Base-by-base conservation (phyloP, 2,329 filamentous ascomycete genomes). In the Nigrograna mackinnonii region DNA sequence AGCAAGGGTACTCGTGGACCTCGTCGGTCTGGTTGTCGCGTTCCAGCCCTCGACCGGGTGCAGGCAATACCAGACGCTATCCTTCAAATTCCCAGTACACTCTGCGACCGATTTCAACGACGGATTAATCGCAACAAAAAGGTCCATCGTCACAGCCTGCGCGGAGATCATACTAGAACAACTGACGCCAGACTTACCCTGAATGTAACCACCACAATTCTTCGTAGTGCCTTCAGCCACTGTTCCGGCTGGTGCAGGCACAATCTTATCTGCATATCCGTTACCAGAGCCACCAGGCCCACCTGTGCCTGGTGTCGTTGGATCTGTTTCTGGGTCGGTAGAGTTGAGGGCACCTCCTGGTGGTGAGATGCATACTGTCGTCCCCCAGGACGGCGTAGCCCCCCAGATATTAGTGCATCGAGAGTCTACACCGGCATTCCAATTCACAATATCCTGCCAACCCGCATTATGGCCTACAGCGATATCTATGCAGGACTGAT, bases 271-370 rank as follows among this genome's bases (percentile, higher is more conserved):
- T 18, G 22, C 37, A 32, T 39, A 44, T 11, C 42, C 42, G 32
- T 44, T 37, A 21, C 42, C 42, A 18, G 9, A 35, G 7, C 22
- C 42, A 6, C 37, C 37, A 31, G 42, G 42, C 6, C 42, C 42
- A 12, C 42, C 42, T 14, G 41, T 19, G 4, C 37, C 37, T 12
- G 12, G 16, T 14, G 17, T 21, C 21, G 36, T 39, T 14, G 19
- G 20, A 17, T 44, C 39, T 17, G 17, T 26, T 11, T 34, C 34
- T 5, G 40, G 16, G n/a, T n/a, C n/a, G n/a, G n/a, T n/a, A 22
- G 6, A 20, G 18, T 24, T 24, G 31, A 38, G 38, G 31, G 16
- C 26, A 7, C 40, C 40, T 9, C 40, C 40, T 11, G 40, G 40
- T 9, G 40, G 40, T 5, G 40, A 43, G 18, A 43, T 14, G 22